Conservation (phyloP, 2,329 filamentous ascomycete species). For the Colletotrichum somersetense region DNA sequence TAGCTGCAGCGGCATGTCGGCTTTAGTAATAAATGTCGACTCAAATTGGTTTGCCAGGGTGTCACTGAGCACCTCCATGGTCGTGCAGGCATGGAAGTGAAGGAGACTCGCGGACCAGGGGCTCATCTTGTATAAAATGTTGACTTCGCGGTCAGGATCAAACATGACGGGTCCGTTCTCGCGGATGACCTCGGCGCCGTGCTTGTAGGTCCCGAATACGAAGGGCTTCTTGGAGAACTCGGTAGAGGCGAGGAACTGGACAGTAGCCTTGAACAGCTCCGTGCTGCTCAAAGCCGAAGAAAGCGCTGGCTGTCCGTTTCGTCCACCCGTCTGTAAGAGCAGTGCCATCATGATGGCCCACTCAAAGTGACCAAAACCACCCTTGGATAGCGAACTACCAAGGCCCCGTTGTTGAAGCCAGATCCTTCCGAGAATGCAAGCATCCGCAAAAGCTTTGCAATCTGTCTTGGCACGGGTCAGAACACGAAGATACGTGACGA, state of each 20-base stretch:
- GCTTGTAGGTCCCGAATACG: constrained; percentile 61
- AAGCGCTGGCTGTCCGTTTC: constrained; percentile 77
- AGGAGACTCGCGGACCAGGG: constrained; percentile 83
- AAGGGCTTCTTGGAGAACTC: constrained; percentile 79
- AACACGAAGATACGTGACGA: constrained; percentile 80
- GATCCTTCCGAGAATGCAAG: constrained; percentile 85
- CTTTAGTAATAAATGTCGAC: constrained; percentile 80
- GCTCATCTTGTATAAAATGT: constrained; percentile 92
- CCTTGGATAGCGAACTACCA: constrained; percentile 73
- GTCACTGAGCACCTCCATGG: constrained; percentile 81
- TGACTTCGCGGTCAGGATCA: constrained; percentile 80
- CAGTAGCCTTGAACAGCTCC: constrained; percentile 91
- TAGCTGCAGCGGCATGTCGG: constrained; percentile 65
- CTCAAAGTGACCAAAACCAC: constrained; percentile 94
- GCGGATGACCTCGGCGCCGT: constrained; percentile 55
- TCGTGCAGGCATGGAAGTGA: constrained; percentile 79
- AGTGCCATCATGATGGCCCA: constrained; percentile 87
- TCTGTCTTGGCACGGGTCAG: constrained; percentile 77
- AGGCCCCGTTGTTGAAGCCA: constrained; percentile 94
- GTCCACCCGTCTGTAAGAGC: constrained; percentile 81
- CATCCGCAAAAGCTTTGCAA: constrained; percentile 82
- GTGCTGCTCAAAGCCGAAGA: constrained; percentile 88
- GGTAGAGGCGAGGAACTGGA: constrained; percentile 86
- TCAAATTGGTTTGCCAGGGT: constrained; percentile 84
- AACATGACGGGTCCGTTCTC: constrained; percentile 77